These are phyloP conservation scores for Hypoxylon lienhwacheense DNA, from an alignment of 495 filamentous ascomycete species.

Conservation along the genomic window DNA sequence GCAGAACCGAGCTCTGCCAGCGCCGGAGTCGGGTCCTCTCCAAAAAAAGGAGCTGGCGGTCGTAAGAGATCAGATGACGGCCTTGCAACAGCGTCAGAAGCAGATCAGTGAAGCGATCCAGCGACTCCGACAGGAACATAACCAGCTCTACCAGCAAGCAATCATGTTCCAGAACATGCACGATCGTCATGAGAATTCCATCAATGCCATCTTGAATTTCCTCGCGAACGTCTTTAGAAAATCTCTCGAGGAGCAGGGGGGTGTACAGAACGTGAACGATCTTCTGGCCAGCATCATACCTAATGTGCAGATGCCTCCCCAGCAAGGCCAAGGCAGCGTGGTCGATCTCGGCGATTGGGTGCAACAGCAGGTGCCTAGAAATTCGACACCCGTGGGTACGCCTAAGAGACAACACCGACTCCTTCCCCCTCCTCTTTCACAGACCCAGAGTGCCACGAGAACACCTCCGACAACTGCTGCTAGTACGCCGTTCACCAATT, in stretches of 20 bases:
- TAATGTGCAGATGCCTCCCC: conserved; percentile 54
- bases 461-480: conserved; percentile 28
- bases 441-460: conserved; percentile 36
- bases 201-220: conserved; percentile 96
- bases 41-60: conserved; percentile 77
- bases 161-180: conserved; percentile 88
- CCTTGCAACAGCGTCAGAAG: conserved; percentile 80
- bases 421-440: conserved; percentile 50
- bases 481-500: conserved; percentile 35
- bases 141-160: conserved; percentile 86
- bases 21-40: conserved; percentile 52
- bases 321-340: conserved; percentile 59
- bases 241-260: conserved; percentile 60
- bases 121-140: conserved; percentile 79
- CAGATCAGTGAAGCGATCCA: conserved; percentile 78
- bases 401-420: conserved; percentile 51
- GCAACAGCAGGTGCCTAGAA: conserved; percentile 48
- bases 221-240: conserved; percentile 93
- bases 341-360: conserved; percentile 73
- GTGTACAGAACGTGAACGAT: conserved; percentile 68
- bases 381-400: conserved; percentile 41
- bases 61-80: conserved; percentile 76
- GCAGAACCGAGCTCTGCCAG: conserved; percentile 33
- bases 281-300: conserved; percentile 71
- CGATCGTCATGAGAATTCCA: conserved; percentile 94